Base-by-base conservation (phyloP, 2,329 filamentous ascomycete genomes). In the Pseudopyricularia cyperi region DNA sequence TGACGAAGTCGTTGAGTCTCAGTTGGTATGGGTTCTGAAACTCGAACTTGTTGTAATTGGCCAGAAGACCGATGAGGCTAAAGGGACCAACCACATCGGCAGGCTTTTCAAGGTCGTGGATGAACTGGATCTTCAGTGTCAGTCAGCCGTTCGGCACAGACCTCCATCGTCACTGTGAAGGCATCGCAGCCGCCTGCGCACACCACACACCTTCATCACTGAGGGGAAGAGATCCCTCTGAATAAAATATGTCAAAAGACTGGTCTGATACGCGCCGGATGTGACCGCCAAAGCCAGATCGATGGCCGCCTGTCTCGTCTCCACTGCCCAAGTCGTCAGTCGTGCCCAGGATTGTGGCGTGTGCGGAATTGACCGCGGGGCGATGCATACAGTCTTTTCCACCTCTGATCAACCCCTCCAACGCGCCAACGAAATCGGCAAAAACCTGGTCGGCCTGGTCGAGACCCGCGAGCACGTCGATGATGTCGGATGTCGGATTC, bases 21-120 rank as follows among this genome's bases (percentile, higher is more conserved):
- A 94, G 72, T 60, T 93, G 85, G 61, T 98, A 98, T 0, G 91
- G 91, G 60, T 98, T 98, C 64, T 95, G 90, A 53, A 94, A 91
- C 67, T 98, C 93, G 62, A 98, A 98, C 66, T 97, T 98, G 76
- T 98, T 97, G 76, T 97, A 97, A 69, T 97, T 98, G 57, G 88
- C 87, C 51, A 98, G 73, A 4, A 97, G 75, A 12, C 91, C 91
- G 19, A 96, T 75, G 9, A 97, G 77, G 14, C 85, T 80, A 58
- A 96, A 89, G 0, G 91, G 85, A 54, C 87, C 79, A 44, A 88
- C 77, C 53, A 79, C 80, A 60, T 76, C 74, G 17, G 74, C 70
- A 33, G 79, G 73, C 24, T 76, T 75, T 55, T 89, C 82, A 46
- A 83, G 78, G 58, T 95, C 88, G 70, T 93, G 85, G 54, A 94